phyloP scores from a whole-genome alignment of 2,329 filamentous ascomycete genomes.

The Domatiomyces catenatus region DNA sequence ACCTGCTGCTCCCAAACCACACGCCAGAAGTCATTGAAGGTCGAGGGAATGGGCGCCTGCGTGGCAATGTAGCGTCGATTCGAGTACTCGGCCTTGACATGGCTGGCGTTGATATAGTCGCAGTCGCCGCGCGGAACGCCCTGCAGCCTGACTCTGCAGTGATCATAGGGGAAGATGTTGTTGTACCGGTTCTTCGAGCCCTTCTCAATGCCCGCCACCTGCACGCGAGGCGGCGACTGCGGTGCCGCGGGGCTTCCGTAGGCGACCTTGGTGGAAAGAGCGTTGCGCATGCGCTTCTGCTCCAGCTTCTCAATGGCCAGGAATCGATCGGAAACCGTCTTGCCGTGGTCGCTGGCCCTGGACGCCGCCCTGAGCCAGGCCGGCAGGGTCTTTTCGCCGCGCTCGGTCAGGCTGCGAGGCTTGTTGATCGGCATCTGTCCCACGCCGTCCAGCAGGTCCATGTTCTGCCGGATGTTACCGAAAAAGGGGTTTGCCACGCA shows the following conservation, averaged over 20 bases:
- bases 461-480: slow-evolving; percentile 88
- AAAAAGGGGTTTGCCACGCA: slow-evolving; percentile 78
- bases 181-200: slow-evolving; percentile 94
- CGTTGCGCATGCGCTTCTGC: slow-evolving; percentile 83
- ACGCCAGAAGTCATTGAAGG: slow-evolving; percentile 95
- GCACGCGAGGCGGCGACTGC: slow-evolving; percentile 37
- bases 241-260: slow-evolving; percentile 32
- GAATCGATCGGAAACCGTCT: slow-evolving; percentile 67
- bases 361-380: slow-evolving; percentile 60
- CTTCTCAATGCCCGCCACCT: slow-evolving; percentile 85
- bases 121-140: slow-evolving; percentile 52
- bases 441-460: slow-evolving; percentile 84
- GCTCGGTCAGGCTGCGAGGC: slow-evolving; percentile 37
- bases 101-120: slow-evolving; percentile 92
- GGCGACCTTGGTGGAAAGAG: slow-evolving; percentile 45
- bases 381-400: slow-evolving; percentile 44
- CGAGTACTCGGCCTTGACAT: slow-evolving; percentile 63
- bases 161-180: slow-evolving; percentile 92
- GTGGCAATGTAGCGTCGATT: slow-evolving; percentile 92
- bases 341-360: slow-evolving; percentile 55
- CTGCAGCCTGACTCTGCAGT: slow-evolving; percentile 69
- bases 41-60: slow-evolving; percentile 82
- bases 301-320: slow-evolving; percentile 70
- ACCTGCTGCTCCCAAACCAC: slow-evolving; percentile 95
- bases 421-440: slow-evolving; percentile 56